These are phyloP conservation scores for Boletales sp. DNA, from an alignment of 768 basidiomycete genomes.

Conservation along the genomic window DNA sequence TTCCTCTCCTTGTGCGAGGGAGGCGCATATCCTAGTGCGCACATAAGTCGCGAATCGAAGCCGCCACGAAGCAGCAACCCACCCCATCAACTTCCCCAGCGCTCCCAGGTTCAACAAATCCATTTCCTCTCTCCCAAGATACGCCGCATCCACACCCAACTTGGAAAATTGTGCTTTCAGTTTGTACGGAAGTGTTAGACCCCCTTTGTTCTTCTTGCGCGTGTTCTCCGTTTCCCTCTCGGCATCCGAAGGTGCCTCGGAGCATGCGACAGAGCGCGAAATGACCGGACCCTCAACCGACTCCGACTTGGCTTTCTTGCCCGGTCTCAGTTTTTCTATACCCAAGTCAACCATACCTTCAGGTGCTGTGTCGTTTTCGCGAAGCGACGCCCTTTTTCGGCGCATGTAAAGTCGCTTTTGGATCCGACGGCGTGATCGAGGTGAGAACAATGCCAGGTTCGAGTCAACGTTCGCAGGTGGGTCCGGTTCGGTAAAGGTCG, in stretches of 20 bases:
- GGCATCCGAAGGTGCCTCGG: conserved; percentile 6
- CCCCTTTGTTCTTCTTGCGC: conserved; percentile 25
- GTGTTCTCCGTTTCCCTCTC: conserved; percentile 7
- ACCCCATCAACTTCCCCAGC: conserved; percentile 41
- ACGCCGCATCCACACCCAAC: conserved; percentile 43
- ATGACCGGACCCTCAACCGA: conserved; percentile 2
- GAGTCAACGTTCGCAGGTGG: conserved; percentile 1
- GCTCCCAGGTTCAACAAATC: conserved; percentile 37
- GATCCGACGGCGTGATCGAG: conserved; percentile 50
- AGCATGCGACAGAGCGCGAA: conserved; percentile 7
- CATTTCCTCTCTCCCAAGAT: conserved; percentile 41
- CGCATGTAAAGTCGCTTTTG: conserved; percentile 72
- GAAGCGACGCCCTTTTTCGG: conserved; percentile 53
- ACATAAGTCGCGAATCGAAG: conserved; percentile 5
- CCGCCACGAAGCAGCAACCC: conserved; percentile 23
- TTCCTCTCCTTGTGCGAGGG: conserved; percentile 20
- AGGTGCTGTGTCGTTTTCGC: conserved; percentile 26
- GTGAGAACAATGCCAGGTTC: conserved; percentile 35
- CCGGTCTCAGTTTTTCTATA: conserved; percentile 37
- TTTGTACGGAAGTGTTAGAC: conserved; percentile 45
- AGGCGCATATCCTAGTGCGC: conserved; percentile 26
- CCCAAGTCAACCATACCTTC: not conserved
- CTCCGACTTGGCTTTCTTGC: conserved; percentile 20
- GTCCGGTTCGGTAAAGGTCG: not conserved
- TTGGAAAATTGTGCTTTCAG: conserved; percentile 39